Evolutionary conservation across 306 rosid genomes (phyloP).

Genomic region (Citrullus mucosospermus): DNA sequence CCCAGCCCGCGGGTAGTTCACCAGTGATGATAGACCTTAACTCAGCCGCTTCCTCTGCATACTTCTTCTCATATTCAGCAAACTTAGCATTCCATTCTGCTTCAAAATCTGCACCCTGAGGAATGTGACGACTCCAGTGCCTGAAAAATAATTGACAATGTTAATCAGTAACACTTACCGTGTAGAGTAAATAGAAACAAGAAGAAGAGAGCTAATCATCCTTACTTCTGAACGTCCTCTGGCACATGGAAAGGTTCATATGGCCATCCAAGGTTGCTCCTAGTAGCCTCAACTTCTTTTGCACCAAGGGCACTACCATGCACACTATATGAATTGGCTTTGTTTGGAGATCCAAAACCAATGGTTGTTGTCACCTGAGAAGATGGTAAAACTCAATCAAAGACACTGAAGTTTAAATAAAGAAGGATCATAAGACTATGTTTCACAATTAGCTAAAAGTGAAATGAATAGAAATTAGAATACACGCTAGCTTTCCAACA

Average conservation of each 20-base stretch:
- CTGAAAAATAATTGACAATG: constrained; percentile 21
- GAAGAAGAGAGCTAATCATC: background rate
- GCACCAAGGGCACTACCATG: constrained; percentile 98
- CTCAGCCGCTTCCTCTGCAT: constrained; percentile 64
- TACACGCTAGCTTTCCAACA: background rate
- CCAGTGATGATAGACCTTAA: constrained; percentile 61
- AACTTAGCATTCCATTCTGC: constrained; percentile 89
- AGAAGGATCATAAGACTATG: background rate
- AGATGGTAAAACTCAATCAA: constrained; percentile 5
- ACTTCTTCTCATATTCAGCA: constrained; percentile 85
- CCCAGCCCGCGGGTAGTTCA: constrained; percentile 88
- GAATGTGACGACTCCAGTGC: constrained; percentile 90
- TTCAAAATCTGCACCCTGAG: constrained; percentile 71
- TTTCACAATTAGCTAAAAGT: background rate
- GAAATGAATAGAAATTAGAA: background rate
- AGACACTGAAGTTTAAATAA: background rate
- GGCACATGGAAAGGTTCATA: constrained; percentile 95
- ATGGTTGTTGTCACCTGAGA: constrained; percentile 90
- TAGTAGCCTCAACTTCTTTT: constrained; percentile 97
- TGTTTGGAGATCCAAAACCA: constrained; percentile 97
- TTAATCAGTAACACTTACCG: constrained; percentile 12
- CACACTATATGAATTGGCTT: constrained; percentile 92
- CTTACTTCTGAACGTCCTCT: constrained; percentile 80
- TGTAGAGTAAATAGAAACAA: background rate
- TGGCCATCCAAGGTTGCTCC: constrained; percentile 92